Conservation (phyloP, 192 early-diverging fungal species). For the Linnemannia exigua region DNA sequence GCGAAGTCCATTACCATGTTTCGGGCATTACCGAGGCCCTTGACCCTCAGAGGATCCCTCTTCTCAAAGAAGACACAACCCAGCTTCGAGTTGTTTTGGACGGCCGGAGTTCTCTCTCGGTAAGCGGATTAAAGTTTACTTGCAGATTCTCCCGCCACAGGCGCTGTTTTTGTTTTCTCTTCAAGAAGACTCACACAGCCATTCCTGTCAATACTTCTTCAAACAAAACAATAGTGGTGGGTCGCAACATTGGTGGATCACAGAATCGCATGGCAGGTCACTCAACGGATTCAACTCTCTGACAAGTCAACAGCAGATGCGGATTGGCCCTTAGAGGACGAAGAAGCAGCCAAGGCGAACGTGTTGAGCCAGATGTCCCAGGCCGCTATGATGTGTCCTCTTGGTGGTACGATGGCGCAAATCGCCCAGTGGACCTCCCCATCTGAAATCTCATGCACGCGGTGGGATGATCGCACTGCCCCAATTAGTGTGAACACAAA, state of each 20-base stretch:
- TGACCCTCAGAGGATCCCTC: slow-evolving; percentile 47
- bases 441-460: slow-evolving; percentile 34
- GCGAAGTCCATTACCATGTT: slow-evolving; percentile 38
- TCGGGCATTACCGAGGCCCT: slow-evolving; percentile 44
- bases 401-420: slow-evolving; percentile 48
- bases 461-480: slow-evolving; percentile 33
- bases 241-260: slow-evolving; percentile 44
- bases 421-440: slow-evolving; percentile 30
- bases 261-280: slow-evolving; percentile 52
- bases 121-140: slow-evolving; percentile 16
- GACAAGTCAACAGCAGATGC: slow-evolving; percentile 32
- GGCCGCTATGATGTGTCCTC: slow-evolving; percentile 44
- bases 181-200: not conserved
- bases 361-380: slow-evolving; percentile 31
- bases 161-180: not conserved
- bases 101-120: slow-evolving; percentile 29
- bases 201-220: not conserved
- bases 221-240: slow-evolving; percentile 39
- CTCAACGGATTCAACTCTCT: slow-evolving; percentile 27
- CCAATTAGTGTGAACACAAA: not conserved
- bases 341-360: slow-evolving; percentile 18
- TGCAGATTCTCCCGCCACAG: not conserved
- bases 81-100: slow-evolving; percentile 37
- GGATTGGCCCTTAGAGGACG: slow-evolving; percentile 13
- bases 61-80: slow-evolving; percentile 46